Percentiles rank a stretch among this genome's conserved stretches.
These are phyloP conservation scores for Ceratobasidium sp. DNA, from an alignment of 1,284 basidiomycete genomes.

Conservation along the genomic window DNA sequence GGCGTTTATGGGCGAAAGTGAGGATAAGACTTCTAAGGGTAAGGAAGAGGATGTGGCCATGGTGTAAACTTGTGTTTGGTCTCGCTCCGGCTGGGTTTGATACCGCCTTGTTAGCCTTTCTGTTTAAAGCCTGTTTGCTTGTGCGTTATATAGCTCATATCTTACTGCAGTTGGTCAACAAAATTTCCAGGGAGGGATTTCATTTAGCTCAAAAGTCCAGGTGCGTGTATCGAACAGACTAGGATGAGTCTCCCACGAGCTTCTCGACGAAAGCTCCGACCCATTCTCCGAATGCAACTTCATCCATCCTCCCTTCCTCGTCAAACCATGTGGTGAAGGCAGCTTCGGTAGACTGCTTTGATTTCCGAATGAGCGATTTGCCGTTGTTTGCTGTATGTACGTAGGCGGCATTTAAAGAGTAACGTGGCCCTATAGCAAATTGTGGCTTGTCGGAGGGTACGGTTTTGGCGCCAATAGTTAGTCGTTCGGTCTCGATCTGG, in stretches of 20 bases:
- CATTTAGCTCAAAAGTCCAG: conserved; percentile 2
- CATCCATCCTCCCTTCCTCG: conserved; percentile 69
- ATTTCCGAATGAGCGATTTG: conserved; percentile 41
- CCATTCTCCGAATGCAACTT: conserved; percentile 76
- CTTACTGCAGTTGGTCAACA: not conserved
- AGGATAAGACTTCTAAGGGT: conserved; percentile 27
- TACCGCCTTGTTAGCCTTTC: not conserved
- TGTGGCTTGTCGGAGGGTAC: conserved; percentile 56
- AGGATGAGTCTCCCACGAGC: conserved; percentile 37
- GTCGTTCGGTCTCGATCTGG: conserved; percentile 83
- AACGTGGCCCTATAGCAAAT: conserved; percentile 16
- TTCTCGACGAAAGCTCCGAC: conserved; percentile 67
- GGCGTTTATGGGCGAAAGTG: conserved; percentile 84
- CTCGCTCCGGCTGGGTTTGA: not conserved
- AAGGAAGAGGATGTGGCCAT: conserved; percentile 32
- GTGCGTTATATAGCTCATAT: not conserved
- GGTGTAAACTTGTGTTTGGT: conserved; percentile 9
- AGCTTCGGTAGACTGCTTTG: conserved; percentile 33
- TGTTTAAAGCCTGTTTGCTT: not conserved
- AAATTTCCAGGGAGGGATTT: not conserved
- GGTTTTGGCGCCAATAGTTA: conserved; percentile 75
- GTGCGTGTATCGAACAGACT: not conserved
- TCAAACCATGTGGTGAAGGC: conserved; percentile 41
- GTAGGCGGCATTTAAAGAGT: conserved; percentile 27
- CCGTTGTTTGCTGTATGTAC: conserved; percentile 38